Evolutionary conservation across 2,329 filamentous ascomycete species (phyloP).

Genomic region (Botrytis medusae): DNA sequence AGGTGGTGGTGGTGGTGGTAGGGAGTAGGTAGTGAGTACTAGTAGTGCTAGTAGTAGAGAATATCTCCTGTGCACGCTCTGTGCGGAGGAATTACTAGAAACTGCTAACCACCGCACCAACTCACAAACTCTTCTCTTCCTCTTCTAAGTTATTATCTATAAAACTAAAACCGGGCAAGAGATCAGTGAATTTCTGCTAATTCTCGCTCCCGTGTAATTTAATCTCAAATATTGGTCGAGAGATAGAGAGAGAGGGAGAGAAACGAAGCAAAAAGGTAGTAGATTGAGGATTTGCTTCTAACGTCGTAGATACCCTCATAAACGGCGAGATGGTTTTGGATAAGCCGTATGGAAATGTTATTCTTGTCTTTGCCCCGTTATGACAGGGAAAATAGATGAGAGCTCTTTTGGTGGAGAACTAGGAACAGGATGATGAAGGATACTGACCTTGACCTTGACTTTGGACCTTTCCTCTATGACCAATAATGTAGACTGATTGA

Average conservation of each 20-base stretch:
- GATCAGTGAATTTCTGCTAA: neutral
- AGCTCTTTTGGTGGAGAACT: conserved; percentile 3
- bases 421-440: neutral
- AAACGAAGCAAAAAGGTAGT: neutral
- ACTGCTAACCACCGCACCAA: neutral
- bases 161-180: neutral
- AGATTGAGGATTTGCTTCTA: neutral
- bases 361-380: neutral
- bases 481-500: neutral
- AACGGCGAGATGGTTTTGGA: neutral
- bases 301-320: neutral
- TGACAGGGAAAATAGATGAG: neutral
- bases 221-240: neutral
- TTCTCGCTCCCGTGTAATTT: neutral
- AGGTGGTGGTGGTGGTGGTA: neutral
- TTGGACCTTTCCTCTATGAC: neutral
- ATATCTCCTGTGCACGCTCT: neutral
- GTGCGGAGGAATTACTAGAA: neutral
- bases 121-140: neutral
- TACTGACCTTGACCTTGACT: neutral
- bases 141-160: neutral
- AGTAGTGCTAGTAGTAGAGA: neutral
- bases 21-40: neutral
- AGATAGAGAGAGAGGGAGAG: neutral
- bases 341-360: neutral